phyloP scores from a whole-genome alignment of 2,329 filamentous ascomycete genomes.

The Exophiala bonariae region DNA sequence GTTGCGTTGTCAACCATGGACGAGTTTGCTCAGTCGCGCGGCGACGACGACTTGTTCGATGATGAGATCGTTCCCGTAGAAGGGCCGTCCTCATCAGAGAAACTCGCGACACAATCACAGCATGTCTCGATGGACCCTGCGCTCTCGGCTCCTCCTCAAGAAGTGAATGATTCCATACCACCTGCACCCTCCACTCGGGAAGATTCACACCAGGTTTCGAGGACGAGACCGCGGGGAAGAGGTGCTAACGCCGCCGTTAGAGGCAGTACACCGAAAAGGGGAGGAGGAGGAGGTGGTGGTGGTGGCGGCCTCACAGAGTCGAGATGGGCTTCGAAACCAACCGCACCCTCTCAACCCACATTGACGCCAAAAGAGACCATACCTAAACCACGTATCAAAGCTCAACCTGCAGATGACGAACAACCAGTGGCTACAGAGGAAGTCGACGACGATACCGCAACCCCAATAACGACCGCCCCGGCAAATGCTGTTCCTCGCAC shows the following conservation, averaged over 20 bases:
- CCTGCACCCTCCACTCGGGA: conserved; percentile 2
- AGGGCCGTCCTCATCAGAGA: conserved; percentile 31
- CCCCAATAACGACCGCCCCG: conserved; percentile 3
- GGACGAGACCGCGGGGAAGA: conserved; percentile 15
- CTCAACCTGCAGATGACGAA: conserved; percentile 7
- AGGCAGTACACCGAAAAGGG: conserved; percentile 6
- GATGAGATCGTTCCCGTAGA: conserved; percentile 50
- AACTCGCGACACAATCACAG: conserved; percentile 20
- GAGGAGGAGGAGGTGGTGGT: conserved; percentile 16
- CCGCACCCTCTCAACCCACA: background rate
- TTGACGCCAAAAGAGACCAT: conserved; percentile 6
- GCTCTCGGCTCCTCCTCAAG: conserved; percentile 4
- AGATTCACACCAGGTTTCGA: conserved; percentile 3
- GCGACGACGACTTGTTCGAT: conserved; percentile 51
- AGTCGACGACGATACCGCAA: conserved; percentile 21
- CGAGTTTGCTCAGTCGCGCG: conserved; percentile 51
- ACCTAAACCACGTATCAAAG: conserved; percentile 7
- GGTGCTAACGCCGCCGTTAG: conserved; percentile 3
- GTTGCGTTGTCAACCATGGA: conserved; percentile 40
- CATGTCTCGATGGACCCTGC: conserved; percentile 18
- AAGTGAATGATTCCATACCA: background rate
- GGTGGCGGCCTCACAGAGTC: conserved; percentile 24
- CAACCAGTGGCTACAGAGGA: conserved; percentile 10
- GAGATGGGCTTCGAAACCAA: conserved; percentile 24
- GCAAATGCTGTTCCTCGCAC: conserved; percentile 21